phyloP scores from a whole-genome alignment of 75 land plant species.

The Selaginella moellendorffii region DNA sequence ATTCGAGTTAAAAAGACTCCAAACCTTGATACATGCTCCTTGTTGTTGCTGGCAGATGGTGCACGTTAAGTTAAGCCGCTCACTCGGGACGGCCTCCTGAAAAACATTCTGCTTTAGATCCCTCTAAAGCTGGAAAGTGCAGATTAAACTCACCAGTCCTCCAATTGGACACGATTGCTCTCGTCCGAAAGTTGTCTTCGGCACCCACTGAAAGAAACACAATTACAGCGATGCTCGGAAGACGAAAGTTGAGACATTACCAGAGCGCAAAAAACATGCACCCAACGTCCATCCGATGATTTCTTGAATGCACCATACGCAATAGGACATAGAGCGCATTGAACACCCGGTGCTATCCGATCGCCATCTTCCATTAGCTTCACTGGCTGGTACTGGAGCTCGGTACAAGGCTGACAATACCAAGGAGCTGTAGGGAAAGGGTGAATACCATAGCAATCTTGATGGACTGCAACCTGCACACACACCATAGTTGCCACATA shows the following conservation, averaged over 20 bases:
- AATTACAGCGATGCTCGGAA: background rate
- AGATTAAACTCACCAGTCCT: conserved; percentile 58
- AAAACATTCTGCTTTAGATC: background rate
- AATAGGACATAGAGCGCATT: conserved; percentile 75
- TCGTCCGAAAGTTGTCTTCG: conserved; percentile 47
- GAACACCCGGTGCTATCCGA: conserved; percentile 30
- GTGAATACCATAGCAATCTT: conserved; percentile 59
- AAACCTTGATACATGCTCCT: conserved; percentile 81
- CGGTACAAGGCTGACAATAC: conserved; percentile 82
- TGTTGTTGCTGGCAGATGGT: conserved; percentile 47
- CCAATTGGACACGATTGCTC: conserved; percentile 47
- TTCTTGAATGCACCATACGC: conserved; percentile 68
- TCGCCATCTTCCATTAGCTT: conserved; percentile 9
- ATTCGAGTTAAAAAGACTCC: background rate
- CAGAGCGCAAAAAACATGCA: conserved; percentile 95
- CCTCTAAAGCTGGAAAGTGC: background rate
- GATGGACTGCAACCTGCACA: conserved; percentile 77
- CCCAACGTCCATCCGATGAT: conserved; percentile 62
- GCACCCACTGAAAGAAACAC: conserved; percentile 44
- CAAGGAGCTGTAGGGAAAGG: conserved; percentile 42
- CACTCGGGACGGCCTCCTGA: conserved; percentile 43
- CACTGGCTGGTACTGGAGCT: conserved; percentile 26
- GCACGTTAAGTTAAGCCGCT: conserved; percentile 28
- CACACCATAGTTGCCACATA: background rate
- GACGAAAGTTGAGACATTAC: conserved; percentile 18